Percentiles rank a stretch among this genome's conserved stretches.
phyloP scores from a whole-genome alignment of 768 basidiomycete species.

The Panellus pusillus region DNA sequence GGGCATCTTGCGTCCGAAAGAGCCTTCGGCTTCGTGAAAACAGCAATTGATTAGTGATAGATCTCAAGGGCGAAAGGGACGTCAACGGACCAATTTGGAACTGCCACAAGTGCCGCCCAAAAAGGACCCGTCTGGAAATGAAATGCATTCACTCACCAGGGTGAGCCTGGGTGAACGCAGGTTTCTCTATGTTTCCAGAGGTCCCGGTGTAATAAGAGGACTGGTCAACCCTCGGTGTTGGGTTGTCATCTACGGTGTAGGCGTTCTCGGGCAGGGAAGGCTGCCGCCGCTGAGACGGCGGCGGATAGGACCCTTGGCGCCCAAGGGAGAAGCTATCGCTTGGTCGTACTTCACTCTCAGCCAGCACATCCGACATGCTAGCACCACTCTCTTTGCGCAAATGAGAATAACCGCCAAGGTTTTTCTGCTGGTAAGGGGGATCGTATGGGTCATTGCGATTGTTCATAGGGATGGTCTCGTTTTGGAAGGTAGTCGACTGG shows the following conservation, averaged over 20 bases:
- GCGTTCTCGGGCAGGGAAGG: slow-evolving; percentile 28
- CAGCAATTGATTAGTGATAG: slow-evolving; percentile 10
- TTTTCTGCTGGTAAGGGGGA: slow-evolving; percentile 24
- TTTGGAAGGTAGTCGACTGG: slow-evolving; percentile 53
- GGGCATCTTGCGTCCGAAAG: slow-evolving; percentile 25
- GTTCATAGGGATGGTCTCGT: slow-evolving; percentile 62
- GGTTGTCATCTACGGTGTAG: slow-evolving; percentile 29
- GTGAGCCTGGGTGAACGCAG: slow-evolving; percentile 42
- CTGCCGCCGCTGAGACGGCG: slow-evolving; percentile 23
- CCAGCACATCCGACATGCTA: slow-evolving; percentile 57
- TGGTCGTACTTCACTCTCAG: slow-evolving; percentile 47
- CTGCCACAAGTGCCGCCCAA: slow-evolving; percentile 29
- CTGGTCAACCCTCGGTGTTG: slow-evolving; percentile 20
- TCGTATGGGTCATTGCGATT: slow-evolving; percentile 71
- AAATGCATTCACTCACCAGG: slow-evolving; percentile 43
- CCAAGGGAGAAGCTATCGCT: slow-evolving; percentile 39
- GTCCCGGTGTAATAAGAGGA: slow-evolving; percentile 31
- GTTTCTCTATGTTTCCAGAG: slow-evolving; percentile 33
- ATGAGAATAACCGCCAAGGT: slow-evolving; percentile 41
- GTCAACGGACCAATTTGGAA: slow-evolving; percentile 22
- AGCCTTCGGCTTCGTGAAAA: slow-evolving; percentile 28
- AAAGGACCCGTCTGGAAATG: slow-evolving; percentile 20
- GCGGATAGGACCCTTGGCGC: slow-evolving; percentile 33
- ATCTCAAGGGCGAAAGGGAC: background rate
- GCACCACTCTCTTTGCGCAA: slow-evolving; percentile 52